These are phyloP conservation scores for Chenopodium formosanum DNA, from an alignment of 148 eudicot genomes.

Conservation along the genomic window DNA sequence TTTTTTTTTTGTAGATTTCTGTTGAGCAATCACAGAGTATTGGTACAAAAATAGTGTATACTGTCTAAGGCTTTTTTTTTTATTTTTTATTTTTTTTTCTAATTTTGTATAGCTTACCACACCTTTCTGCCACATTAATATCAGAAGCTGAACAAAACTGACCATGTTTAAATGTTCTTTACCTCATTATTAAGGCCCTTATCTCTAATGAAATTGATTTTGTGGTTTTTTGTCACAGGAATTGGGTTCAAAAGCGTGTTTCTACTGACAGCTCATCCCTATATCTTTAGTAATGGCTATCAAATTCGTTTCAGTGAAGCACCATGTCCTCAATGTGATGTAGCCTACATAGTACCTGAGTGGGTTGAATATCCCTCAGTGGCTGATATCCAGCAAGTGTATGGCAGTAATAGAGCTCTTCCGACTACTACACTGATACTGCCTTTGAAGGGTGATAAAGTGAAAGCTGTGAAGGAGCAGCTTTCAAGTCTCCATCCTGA, in stretches of 20 bases:
- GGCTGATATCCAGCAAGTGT: constrained; percentile 40
- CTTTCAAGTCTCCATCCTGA: constrained; percentile 75
- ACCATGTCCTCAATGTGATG: constrained; percentile 53
- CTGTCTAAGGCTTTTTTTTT: too few relatives aligned
- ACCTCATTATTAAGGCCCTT: neutral
- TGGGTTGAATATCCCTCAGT: constrained; percentile 67
- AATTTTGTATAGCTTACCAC: neutral
- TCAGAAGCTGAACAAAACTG: neutral
- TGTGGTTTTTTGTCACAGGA: neutral
- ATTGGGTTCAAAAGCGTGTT: constrained; percentile 56
- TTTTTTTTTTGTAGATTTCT: too few relatives aligned
- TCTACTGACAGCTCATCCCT: constrained; percentile 58
- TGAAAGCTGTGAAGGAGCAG: constrained; percentile 56
- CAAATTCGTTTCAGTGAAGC: constrained; percentile 59
- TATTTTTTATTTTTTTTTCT: too few relatives aligned
- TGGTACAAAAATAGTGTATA: neutral
- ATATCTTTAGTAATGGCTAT: constrained; percentile 67
- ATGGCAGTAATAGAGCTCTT: constrained; percentile 40
- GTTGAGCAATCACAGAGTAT: too few relatives aligned
- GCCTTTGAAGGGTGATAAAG: constrained; percentile 66
- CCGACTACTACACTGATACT: constrained; percentile 62
- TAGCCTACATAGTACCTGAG: constrained; percentile 73
- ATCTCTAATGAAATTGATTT: neutral
- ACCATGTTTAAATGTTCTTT: neutral
- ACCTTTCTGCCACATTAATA: neutral